Base-by-base conservation (phyloP, 352 stramenopile species). In the Phytophthora fragariaefolia region DNA sequence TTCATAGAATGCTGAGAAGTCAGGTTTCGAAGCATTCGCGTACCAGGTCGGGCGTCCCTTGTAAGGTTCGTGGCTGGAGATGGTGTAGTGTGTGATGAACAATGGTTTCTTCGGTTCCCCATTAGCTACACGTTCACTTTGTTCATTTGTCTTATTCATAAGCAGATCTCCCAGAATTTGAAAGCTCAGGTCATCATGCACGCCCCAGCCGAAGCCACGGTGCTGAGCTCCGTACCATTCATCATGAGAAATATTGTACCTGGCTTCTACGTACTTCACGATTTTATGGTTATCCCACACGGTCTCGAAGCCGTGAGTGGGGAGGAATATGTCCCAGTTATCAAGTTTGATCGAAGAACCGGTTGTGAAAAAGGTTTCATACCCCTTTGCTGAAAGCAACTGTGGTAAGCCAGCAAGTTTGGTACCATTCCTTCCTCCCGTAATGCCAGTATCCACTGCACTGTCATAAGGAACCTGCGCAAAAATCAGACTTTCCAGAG, bases 401-500 rank as follows among this genome's bases (percentile, higher is more conserved):
- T 90, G 79, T 10, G 79, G 79, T 54, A 88, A 59, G 6, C 79
- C 81, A 0, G 62, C 54, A 5, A 90, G 58, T 18, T 75, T 53
- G 0, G 79, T 72, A 17, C 58, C 34, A 17, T 56, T 54, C 26
- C 54, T 73, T 8, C 73, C 75, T 13, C 49, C 52, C 12, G 69
- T 72, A 5, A 80, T 79, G 10, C 74, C 81, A 1, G 72, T 73
- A 26, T 79, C 64, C 0, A 66, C 58, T 22, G 70, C 34, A 36
- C 65, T 73, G 20, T 90, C 67, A 38, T 82, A 84, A 7, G 79
- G 66, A 13, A 85, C 49, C 49, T 90, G 79, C 0, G 63, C 81
- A 51, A 83, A 90, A 24, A 85, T 42, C 22, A 82, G 72, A 24
- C 77, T 86, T 40, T 88, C 79, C 5, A 90, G 23, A 2, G 81